Conservation (phyloP, 2,329 filamentous ascomycete genomes). For the Botrytis squamosa region DNA sequence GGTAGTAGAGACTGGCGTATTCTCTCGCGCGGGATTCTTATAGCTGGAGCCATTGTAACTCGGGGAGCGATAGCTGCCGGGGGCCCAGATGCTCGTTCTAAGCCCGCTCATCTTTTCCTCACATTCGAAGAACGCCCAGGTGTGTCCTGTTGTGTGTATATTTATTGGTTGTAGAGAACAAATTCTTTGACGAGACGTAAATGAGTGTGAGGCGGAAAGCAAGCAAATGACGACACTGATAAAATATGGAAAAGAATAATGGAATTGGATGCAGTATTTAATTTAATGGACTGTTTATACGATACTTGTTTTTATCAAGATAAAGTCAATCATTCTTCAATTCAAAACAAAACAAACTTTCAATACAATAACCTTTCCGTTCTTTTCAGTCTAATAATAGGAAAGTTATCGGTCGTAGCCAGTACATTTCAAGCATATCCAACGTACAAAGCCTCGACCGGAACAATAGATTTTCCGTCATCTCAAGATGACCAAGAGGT, state of each 20-base stretch:
- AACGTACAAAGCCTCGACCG: neutral
- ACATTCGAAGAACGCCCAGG: neutral
- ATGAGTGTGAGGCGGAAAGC: neutral
- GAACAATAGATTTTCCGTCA: neutral
- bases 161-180: neutral
- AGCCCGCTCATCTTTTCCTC: constrained; percentile 8
- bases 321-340: neutral
- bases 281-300: neutral
- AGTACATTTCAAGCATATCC: neutral
- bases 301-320: neutral
- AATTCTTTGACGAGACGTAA: neutral
- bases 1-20: constrained; percentile 9
- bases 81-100: constrained; percentile 16
- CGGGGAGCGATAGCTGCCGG: constrained; percentile 1
- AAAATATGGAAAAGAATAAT: constrained; percentile 3
- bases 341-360: neutral
- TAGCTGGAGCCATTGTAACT: constrained; percentile 11
- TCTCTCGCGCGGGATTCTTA: neutral
- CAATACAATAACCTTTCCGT: neutral
- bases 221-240: neutral
- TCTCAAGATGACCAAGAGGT: no score
- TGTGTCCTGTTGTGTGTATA: neutral
- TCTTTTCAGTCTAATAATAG: neutral
- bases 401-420: neutral
- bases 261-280: neutral